Evolutionary conservation across 495 filamentous ascomycete species (phyloP).

Genomic region (Umbilicaria muhlenbergii): DNA sequence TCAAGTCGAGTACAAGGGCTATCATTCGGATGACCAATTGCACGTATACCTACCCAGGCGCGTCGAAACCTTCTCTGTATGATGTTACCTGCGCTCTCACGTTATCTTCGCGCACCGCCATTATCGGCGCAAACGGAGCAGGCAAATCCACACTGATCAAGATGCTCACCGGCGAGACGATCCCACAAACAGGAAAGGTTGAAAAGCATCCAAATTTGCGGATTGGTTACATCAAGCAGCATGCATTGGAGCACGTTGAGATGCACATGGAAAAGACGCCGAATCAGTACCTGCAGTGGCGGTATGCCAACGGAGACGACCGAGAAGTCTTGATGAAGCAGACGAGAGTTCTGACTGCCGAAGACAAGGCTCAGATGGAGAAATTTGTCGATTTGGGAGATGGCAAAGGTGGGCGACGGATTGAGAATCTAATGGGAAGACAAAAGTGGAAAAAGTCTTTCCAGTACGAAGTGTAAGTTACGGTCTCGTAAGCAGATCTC

Average conservation of each 20-base stretch:
- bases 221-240: constrained; percentile 99
- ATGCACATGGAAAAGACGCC: constrained; percentile 99
- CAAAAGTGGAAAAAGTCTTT: constrained; percentile 99
- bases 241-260: constrained; percentile 96
- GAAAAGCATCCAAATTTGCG: constrained; percentile 98
- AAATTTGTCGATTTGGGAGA: constrained; percentile 72
- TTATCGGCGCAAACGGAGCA: constrained; percentile 94
- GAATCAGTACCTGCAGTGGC: constrained; percentile 97
- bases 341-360: constrained; percentile 73
- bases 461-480: constrained; percentile 83
- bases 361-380: constrained; percentile 80
- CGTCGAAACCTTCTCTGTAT: constrained; percentile 69
- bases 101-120: constrained; percentile 83
- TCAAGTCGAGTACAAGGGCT: constrained; percentile 83
- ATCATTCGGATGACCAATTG: constrained; percentile 91
- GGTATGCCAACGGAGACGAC: constrained; percentile 92
- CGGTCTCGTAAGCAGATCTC: not conserved
- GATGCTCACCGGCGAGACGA: constrained; percentile 85
- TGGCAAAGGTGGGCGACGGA: constrained; percentile 57
- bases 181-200: constrained; percentile 75
- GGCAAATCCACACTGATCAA: constrained; percentile 99
- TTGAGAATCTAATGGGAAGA: constrained; percentile 84
- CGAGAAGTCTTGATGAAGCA: constrained; percentile 96
- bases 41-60: constrained; percentile 78
- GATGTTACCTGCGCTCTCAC: constrained; percentile 77